phyloP scores from a whole-genome alignment of 106 monocot genomes.

The Xerophyta viscosa region DNA sequence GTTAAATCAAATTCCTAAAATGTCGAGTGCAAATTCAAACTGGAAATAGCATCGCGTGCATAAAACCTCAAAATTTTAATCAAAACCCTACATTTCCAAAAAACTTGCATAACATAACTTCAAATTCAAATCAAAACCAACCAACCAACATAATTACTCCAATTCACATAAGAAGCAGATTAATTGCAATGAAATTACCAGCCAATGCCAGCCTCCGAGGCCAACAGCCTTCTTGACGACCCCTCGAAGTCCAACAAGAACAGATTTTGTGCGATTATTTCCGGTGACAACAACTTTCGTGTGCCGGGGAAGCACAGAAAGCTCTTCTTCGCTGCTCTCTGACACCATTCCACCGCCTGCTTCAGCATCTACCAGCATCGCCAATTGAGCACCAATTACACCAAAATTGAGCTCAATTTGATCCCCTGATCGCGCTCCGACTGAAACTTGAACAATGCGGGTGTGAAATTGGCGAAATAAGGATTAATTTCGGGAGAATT shows the following conservation, averaged over 20 bases:
- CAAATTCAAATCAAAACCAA: neutral
- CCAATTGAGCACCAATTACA: neutral
- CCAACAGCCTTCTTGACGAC: slow-evolving; percentile 79
- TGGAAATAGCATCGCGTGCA: no score
- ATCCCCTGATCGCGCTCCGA: neutral
- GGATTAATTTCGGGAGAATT: neutral
- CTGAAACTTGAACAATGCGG: neutral
- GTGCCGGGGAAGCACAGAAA: slow-evolving; percentile 56
- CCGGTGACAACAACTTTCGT: slow-evolving; percentile 70
- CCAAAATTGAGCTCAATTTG: neutral
- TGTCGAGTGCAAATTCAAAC: no score
- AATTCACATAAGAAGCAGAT: neutral
- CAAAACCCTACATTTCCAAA: no score
- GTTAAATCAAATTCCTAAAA: no score
- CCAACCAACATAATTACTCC: neutral
- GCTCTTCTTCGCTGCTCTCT: slow-evolving; percentile 61
- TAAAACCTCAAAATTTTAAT: no score
- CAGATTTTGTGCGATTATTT: slow-evolving; percentile 65
- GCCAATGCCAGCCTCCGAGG: slow-evolving; percentile 73
- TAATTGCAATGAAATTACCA: slow-evolving; percentile 21
- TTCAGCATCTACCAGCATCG: slow-evolving; percentile 8
- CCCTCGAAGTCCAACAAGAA: slow-evolving; percentile 58
- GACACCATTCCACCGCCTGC: slow-evolving; percentile 4
- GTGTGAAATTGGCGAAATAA: neutral
- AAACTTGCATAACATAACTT: no score